Evolutionary conservation across 2,329 filamentous ascomycete genomes (phyloP).

Genomic region (Tolypocladium endophyticum): DNA sequence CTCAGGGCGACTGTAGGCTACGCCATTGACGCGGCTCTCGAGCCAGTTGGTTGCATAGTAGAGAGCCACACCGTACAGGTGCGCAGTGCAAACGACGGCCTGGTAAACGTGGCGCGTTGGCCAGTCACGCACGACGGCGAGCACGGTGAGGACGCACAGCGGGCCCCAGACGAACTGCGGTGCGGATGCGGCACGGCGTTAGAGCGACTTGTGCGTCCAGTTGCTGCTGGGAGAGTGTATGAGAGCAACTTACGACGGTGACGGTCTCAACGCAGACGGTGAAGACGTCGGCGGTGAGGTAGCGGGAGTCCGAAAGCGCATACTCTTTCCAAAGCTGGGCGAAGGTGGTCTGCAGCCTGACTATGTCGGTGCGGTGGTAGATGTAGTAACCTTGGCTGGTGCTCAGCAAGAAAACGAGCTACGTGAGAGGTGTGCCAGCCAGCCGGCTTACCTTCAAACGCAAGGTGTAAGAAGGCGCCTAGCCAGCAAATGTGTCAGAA

Average conservation of each 20-base stretch:
- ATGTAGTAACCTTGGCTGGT: slow-evolving; percentile 59
- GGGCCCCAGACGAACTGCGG: slow-evolving; percentile 45
- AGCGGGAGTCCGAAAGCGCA: slow-evolving; percentile 74
- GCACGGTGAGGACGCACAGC: slow-evolving; percentile 39
- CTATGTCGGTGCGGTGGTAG: slow-evolving; percentile 54
- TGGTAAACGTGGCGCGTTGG: slow-evolving; percentile 41
- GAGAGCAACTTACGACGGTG: slow-evolving; percentile 52
- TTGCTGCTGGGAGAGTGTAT: not conserved
- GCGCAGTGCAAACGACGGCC: slow-evolving; percentile 38
- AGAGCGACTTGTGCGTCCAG: not conserved
- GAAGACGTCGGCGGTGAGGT: slow-evolving; percentile 71
- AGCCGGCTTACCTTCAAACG: slow-evolving; percentile 58
- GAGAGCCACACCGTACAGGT: slow-evolving; percentile 51
- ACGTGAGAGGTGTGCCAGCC: not conserved
- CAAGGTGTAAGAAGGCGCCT: slow-evolving; percentile 63
- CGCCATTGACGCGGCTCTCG: slow-evolving; percentile 32
- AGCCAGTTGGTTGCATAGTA: slow-evolving; percentile 50
- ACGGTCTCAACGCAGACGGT: slow-evolving; percentile 82
- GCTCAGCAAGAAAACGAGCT: slow-evolving; percentile 1
- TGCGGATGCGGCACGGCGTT: not conserved
- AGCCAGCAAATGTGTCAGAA: not conserved
- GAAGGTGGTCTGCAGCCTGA: slow-evolving; percentile 59
- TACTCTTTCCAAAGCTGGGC: slow-evolving; percentile 94
- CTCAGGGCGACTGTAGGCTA: slow-evolving; percentile 47
- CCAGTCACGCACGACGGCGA: slow-evolving; percentile 31